These are phyloP conservation scores for Trichophyton benhamiae DNA, from an alignment of 2,329 filamentous ascomycete species.

Conservation along the genomic window DNA sequence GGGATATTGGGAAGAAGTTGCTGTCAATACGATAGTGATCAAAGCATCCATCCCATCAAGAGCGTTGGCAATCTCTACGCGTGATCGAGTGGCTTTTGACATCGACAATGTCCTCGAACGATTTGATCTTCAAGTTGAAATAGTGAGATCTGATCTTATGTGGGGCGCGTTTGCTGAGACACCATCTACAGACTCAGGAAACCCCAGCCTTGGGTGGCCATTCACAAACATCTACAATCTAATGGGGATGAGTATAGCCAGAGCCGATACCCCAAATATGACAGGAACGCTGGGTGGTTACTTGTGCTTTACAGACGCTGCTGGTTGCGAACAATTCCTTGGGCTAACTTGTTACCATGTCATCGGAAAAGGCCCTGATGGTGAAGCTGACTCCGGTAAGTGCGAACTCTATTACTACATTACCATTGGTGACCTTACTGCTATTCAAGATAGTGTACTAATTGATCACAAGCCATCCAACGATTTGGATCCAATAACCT, in stretches of 20 bases:
- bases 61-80: background rate
- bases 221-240: slow-evolving; percentile 1
- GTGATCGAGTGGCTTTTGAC: background rate
- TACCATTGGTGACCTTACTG: too few species aligned
- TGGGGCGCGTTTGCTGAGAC: background rate
- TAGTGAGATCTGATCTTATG: background rate
- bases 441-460: background rate
- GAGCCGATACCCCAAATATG: background rate
- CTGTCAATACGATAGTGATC: background rate
- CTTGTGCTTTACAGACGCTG: background rate
- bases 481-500: background rate
- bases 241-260: slow-evolving; percentile 3
- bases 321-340: background rate
- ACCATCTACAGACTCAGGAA: too few species aligned
- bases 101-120: background rate
- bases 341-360: slow-evolving; percentile 7
- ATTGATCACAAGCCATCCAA: background rate
- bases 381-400: background rate
- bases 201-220: background rate
- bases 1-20: slow-evolving; percentile 5
- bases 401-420: too few species aligned
- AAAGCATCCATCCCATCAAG: background rate
- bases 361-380: background rate
- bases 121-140: background rate
- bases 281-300: slow-evolving; percentile 1